Percentiles rank a stretch among this genome's conserved stretches.
Evolutionary conservation across 2,329 filamentous ascomycete species (phyloP).

Genomic region (Bipolaris zeicola): DNA sequence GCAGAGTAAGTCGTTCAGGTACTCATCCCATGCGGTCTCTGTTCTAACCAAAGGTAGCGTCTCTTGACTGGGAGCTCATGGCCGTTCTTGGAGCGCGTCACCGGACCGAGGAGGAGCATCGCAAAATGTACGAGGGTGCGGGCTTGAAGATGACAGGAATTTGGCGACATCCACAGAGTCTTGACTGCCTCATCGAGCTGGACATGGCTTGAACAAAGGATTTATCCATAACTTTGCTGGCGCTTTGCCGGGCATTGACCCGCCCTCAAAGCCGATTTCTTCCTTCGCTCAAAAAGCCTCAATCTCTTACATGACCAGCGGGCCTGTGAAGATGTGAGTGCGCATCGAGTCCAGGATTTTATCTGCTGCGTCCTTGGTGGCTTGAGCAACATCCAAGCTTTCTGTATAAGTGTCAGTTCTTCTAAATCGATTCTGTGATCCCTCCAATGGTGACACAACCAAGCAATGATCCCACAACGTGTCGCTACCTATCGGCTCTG

Average conservation of each 20-base stretch:
- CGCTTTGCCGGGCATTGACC: neutral
- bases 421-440: neutral
- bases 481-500: neutral
- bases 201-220: conserved; percentile 17
- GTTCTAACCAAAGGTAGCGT: conserved; percentile 14
- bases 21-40: fast-evolving
- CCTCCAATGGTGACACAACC: neutral
- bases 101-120: conserved; percentile 30
- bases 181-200: conserved; percentile 33
- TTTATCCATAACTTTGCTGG: neutral
- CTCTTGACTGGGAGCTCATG: conserved; percentile 37
- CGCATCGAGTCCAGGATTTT: neutral
- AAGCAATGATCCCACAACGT: neutral
- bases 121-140: conserved; percentile 24
- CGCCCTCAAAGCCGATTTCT: too few species aligned
- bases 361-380: neutral
- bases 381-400: neutral
- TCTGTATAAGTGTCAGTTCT: neutral
- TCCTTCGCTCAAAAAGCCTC: neutral
- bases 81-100: conserved; percentile 28
- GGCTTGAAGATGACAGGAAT: conserved; percentile 26
- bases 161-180: conserved; percentile 27
- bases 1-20: conserved; percentile 22
- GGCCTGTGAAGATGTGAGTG: neutral
- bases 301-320: neutral